A percentile compares a stretch with the other conserved stretches of the same genome.
phyloP scores from a whole-genome alignment of 2,329 filamentous ascomycete species.

The Beauveria varroae region DNA sequence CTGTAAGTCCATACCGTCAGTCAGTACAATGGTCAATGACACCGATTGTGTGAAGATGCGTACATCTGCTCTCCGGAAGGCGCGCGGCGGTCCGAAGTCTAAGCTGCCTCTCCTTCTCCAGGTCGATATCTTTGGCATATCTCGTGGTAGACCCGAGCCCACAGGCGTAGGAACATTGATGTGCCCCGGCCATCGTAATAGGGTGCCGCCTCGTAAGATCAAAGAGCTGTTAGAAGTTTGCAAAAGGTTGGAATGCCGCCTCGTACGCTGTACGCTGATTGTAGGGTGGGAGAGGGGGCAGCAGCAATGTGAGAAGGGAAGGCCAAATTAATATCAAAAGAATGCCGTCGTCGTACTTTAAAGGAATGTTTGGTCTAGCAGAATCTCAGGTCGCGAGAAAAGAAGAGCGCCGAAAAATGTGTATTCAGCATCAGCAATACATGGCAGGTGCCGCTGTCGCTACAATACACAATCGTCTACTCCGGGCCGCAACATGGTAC shows the following conservation, averaged over 20 bases:
- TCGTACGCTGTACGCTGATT: background rate
- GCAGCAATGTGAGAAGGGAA: background rate
- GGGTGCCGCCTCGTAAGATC: background rate
- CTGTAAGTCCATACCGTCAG: background rate
- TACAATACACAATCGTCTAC: background rate
- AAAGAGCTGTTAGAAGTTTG: background rate
- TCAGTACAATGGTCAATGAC: background rate
- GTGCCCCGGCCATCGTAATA: background rate
- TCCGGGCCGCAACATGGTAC: background rate
- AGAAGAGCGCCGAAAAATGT: too few relatives aligned
- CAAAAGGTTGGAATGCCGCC: too few relatives aligned
- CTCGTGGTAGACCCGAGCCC: background rate
- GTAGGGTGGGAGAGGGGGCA: background rate
- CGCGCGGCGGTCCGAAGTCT: background rate
- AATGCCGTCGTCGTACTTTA: background rate
- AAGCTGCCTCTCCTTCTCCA: background rate
- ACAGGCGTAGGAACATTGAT: background rate
- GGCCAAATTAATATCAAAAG: background rate
- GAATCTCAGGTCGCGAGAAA: background rate
- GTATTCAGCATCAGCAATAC: background rate
- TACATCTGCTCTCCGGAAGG: background rate
- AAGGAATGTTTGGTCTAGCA: background rate
- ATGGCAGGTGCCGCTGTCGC: slow-evolving; percentile 4
- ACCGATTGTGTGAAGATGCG: background rate
- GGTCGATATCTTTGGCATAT: background rate